Evolutionary conservation across 1,284 basidiomycete genomes (phyloP).

Genomic region (Trichosporon asahii): DNA sequence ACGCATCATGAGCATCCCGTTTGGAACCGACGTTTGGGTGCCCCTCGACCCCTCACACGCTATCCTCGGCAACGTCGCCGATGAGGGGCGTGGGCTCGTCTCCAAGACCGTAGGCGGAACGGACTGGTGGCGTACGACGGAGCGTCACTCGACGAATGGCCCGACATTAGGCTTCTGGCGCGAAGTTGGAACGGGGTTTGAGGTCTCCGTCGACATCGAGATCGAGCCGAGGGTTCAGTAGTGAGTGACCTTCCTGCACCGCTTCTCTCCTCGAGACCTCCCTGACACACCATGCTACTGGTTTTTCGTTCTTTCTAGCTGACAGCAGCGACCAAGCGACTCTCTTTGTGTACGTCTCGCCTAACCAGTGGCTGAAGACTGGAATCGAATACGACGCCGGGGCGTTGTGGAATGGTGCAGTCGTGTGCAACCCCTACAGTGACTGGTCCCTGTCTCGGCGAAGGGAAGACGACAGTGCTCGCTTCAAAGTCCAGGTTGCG

Average conservation of each 20-base stretch:
- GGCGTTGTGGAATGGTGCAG: conserved; percentile 31
- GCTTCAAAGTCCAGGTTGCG: conserved; percentile 28
- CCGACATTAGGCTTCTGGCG: conserved; percentile 26
- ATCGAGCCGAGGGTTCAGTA: conserved; percentile 22
- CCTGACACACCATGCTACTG: too few relatives aligned
- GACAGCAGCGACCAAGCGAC: conserved; percentile 34
- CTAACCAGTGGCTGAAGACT: conserved; percentile 35
- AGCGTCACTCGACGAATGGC: conserved; percentile 25
- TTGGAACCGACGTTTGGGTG: conserved; percentile 15
- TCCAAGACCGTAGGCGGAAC: conserved; percentile 21
- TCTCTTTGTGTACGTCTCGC: conserved; percentile 30
- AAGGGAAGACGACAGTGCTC: conserved; percentile 6
- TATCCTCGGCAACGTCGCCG: conserved; percentile 10
- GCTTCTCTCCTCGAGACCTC: too few relatives aligned
- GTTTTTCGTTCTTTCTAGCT: too few relatives aligned
- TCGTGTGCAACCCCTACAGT: conserved; percentile 34
- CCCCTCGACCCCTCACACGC: conserved; percentile 3
- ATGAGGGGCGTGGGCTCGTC: conserved; percentile 12
- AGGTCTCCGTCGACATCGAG: conserved; percentile 29
- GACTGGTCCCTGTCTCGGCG: conserved; percentile 33
- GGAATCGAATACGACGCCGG: conserved; percentile 35
- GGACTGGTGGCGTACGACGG: conserved; percentile 38
- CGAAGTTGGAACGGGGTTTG: conserved; percentile 23
- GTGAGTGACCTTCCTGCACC: conserved; percentile 22
- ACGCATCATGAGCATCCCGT: conserved; percentile 8